phyloP scores from a whole-genome alignment of 2,329 filamentous ascomycete genomes.

The Tolypocladium tropicale region DNA sequence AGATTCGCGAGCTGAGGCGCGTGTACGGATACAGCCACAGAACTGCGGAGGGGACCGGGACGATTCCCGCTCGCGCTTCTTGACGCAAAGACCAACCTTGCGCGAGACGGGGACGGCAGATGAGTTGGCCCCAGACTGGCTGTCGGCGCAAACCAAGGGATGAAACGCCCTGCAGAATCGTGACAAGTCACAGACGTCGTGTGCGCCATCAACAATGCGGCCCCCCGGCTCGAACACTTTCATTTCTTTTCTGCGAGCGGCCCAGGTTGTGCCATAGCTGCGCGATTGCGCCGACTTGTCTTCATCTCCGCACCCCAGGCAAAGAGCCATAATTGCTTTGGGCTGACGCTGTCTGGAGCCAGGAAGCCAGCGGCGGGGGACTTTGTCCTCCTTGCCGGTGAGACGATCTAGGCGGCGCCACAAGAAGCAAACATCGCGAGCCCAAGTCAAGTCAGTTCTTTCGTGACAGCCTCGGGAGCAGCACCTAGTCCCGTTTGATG shows the following conservation, averaged over 20 bases:
- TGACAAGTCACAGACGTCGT: constrained; percentile 17
- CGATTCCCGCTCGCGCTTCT: neutral
- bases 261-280: neutral
- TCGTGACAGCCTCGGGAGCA: neutral
- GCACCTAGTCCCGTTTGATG: neutral
- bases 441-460: neutral
- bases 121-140: neutral
- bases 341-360: neutral
- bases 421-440: neutral
- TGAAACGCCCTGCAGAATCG: constrained; percentile 14
- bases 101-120: neutral
- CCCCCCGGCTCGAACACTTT: neutral
- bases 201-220: constrained; percentile 8
- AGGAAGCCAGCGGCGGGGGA: neutral
- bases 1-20: neutral
- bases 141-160: constrained; percentile 5
- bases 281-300: neutral
- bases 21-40: neutral
- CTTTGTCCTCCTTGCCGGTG: neutral
- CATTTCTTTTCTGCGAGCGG: neutral
- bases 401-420: neutral
- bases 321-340: neutral
- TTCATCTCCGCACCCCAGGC: neutral
- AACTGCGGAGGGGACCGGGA: neutral
- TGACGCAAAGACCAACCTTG: neutral